A percentile compares a stretch with the other conserved stretches of the same genome.
phyloP scores from a whole-genome alignment of 805 yeast genomes.

The Kurtzmaniella cleridarum region DNA sequence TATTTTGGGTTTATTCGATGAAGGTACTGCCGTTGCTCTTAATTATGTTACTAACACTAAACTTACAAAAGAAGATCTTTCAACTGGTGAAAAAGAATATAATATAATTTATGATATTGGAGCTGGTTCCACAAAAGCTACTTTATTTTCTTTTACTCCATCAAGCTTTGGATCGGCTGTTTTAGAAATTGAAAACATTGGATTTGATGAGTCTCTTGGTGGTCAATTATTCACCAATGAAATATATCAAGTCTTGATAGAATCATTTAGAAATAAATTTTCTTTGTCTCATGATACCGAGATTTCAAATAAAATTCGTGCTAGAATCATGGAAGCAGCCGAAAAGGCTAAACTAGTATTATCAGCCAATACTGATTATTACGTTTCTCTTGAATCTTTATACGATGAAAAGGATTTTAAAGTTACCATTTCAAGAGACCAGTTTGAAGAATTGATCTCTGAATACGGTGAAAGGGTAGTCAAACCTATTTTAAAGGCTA shows the following conservation, averaged over 20 bases:
- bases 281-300: slow-evolving; percentile 33
- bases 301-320: slow-evolving; percentile 54
- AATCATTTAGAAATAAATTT: slow-evolving; percentile 47
- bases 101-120: slow-evolving; percentile 87
- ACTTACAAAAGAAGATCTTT: slow-evolving; percentile 27
- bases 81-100: slow-evolving; percentile 38
- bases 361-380: slow-evolving; percentile 81
- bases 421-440: slow-evolving; percentile 64
- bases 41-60: slow-evolving; percentile 63
- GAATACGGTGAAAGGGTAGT: slow-evolving; percentile 43
- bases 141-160: slow-evolving; percentile 63
- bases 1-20: slow-evolving; percentile 70
- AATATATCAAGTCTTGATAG: slow-evolving; percentile 55
- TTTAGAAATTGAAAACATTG: slow-evolving; percentile 67
- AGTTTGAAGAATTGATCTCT: slow-evolving; percentile 58
- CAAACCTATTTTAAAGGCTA: slow-evolving; percentile 50
- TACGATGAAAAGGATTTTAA: slow-evolving; percentile 71
- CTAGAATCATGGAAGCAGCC: slow-evolving; percentile 72
- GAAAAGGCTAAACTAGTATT: slow-evolving; percentile 84
- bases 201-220: slow-evolving; percentile 62
- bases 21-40: slow-evolving; percentile 87
- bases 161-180: slow-evolving; percentile 34
- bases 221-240: slow-evolving; percentile 70
- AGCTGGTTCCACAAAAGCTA: slow-evolving; percentile 84
- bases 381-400: slow-evolving; percentile 71